These are phyloP conservation scores for Phytophthora chlamydospora DNA, from an alignment of 352 stramenopile species.

Conservation along the genomic window DNA sequence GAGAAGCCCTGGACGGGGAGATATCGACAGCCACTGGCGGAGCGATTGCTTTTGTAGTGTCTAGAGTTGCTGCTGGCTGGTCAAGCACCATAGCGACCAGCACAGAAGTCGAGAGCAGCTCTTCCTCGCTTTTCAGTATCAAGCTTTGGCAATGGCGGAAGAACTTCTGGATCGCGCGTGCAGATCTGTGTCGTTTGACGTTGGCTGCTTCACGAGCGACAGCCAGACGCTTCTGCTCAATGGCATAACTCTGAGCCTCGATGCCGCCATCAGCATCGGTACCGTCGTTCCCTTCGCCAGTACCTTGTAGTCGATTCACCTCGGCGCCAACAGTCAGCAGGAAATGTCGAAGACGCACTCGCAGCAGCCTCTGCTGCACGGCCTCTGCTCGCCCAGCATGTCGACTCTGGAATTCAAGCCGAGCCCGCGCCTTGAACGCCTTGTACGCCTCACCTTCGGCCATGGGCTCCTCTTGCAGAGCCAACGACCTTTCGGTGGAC, in stretches of 20 bases:
- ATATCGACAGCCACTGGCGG: not conserved
- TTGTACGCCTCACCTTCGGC: slow-evolving; percentile 21
- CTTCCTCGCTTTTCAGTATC: slow-evolving; percentile 15
- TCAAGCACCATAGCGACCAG: slow-evolving; percentile 23
- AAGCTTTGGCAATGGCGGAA: slow-evolving; percentile 1
- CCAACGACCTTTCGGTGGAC: slow-evolving; percentile 23
- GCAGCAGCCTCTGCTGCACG: slow-evolving; percentile 30
- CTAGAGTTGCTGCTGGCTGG: not conserved
- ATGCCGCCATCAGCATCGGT: not conserved
- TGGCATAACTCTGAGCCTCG: slow-evolving; percentile 12
- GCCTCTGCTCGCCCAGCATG: slow-evolving; percentile 8
- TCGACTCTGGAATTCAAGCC: slow-evolving; percentile 21
- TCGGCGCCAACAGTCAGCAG: slow-evolving; percentile 21
- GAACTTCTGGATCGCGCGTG: slow-evolving; percentile 16
- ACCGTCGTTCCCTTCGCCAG: not conserved
- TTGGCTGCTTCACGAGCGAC: slow-evolving; percentile 17
- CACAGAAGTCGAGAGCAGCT: slow-evolving; percentile 32
- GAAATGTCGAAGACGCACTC: slow-evolving; percentile 39
- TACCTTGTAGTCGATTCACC: slow-evolving; percentile 1
- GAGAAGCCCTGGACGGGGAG: not conserved
- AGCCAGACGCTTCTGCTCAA: slow-evolving; percentile 26
- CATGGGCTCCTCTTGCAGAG: slow-evolving; percentile 18
- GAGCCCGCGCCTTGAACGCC: slow-evolving; percentile 30
- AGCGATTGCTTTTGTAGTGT: not conserved
- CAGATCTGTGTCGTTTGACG: slow-evolving; percentile 13